Evolutionary conservation across 2,329 filamentous ascomycete genomes (phyloP).

Genomic region (Pseudocercospora fuligena): DNA sequence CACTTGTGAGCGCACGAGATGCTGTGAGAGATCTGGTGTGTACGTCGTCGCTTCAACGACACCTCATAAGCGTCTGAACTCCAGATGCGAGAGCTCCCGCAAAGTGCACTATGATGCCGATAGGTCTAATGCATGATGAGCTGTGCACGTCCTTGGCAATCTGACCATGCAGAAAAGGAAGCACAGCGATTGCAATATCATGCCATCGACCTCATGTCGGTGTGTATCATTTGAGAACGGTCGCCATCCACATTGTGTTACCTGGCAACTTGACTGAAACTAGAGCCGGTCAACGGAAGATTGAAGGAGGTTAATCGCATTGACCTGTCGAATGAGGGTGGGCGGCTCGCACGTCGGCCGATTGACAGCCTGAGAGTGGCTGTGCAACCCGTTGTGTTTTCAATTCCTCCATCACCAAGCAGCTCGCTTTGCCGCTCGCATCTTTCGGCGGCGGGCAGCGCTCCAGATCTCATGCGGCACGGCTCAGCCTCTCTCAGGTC

Average conservation of each 20-base stretch:
- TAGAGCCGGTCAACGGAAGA: slow-evolving; percentile 7
- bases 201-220: slow-evolving; percentile 14
- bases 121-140: slow-evolving; percentile 22
- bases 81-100: neutral
- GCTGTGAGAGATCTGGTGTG: neutral
- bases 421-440: neutral
- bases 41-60: neutral
- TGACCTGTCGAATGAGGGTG: slow-evolving; percentile 9
- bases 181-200: slow-evolving; percentile 3
- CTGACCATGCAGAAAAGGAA: slow-evolving; percentile 12
- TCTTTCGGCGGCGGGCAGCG: neutral
- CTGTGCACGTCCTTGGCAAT: slow-evolving; percentile 17
- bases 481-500: slow-evolving; percentile 2
- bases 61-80: neutral
- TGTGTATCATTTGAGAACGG: slow-evolving; percentile 11
- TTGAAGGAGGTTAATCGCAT: slow-evolving; percentile 4
- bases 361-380: slow-evolving; percentile 9
- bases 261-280: slow-evolving; percentile 13
- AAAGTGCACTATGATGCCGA: slow-evolving; percentile 7
- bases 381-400: neutral
- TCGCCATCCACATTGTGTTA: slow-evolving; percentile 16
- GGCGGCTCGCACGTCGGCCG: slow-evolving; percentile 4
- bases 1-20: slow-evolving; percentile 11
- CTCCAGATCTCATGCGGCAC: slow-evolving; percentile 6
- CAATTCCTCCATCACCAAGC: neutral